Evolutionary conservation across 164 flowering plant species (phyloP).

Genomic region (Vitis vinifera): DNA sequence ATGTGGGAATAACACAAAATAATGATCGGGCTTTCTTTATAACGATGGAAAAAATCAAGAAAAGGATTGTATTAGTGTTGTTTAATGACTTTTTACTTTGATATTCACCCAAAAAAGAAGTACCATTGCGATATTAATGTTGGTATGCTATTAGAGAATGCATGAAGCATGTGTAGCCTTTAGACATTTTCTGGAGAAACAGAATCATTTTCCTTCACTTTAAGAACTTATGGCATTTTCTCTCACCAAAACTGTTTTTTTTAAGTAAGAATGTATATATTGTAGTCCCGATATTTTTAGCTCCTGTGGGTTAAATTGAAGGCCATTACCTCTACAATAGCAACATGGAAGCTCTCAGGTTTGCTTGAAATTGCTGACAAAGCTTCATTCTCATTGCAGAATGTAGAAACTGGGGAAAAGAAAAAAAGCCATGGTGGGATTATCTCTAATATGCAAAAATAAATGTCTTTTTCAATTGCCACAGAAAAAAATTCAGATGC

Average conservation of each 20-base stretch:
- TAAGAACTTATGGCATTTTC: neutral
- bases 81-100: too few species aligned
- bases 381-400: conserved; percentile 66
- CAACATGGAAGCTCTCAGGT: conserved; percentile 70
- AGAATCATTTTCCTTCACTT: neutral
- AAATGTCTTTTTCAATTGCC: neutral
- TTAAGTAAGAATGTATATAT: too few species aligned
- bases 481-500: neutral
- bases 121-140: neutral
- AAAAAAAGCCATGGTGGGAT: neutral
- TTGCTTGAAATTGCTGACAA: conserved; percentile 50
- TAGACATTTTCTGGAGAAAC: neutral
- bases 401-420: conserved; percentile 54
- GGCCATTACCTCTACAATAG: conserved; percentile 74
- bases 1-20: neutral
- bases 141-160: neutral
- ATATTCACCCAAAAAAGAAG: too few species aligned
- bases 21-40: too few species aligned
- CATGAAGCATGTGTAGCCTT: neutral
- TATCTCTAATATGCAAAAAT: neutral
- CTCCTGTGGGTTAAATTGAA: neutral
- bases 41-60: too few species aligned
- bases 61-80: too few species aligned
- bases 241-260: neutral
- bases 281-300: neutral